Percentiles rank a stretch among this genome's conserved stretches.
These are phyloP conservation scores for Ambrosia trifida DNA, from an alignment of 129 eudicot genomes.

Conservation along the genomic window DNA sequence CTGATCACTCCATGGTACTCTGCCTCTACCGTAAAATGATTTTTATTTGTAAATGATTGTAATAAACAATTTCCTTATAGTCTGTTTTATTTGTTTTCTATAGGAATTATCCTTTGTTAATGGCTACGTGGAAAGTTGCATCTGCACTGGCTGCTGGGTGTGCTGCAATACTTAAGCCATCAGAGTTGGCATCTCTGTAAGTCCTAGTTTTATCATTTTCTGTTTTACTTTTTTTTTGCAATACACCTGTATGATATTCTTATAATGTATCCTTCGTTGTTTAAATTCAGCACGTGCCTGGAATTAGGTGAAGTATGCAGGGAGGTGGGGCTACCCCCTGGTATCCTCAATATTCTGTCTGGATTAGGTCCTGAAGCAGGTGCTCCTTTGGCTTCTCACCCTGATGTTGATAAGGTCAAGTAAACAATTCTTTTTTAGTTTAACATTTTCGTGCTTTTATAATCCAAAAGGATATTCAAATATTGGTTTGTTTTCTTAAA, in stretches of 20 bases:
- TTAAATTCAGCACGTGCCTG: slow-evolving; percentile 73
- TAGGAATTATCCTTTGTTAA: slow-evolving; percentile 95
- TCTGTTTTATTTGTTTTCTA: neutral
- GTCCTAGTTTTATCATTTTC: slow-evolving; percentile 22
- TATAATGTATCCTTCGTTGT: neutral
- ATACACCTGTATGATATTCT: neutral
- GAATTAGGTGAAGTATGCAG: slow-evolving; percentile 88
- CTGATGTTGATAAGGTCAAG: slow-evolving; percentile 87
- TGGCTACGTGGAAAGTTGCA: slow-evolving; percentile 99
- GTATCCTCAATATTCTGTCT: slow-evolving; percentile 79
- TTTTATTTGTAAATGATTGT: neutral
- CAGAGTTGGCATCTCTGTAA: slow-evolving; percentile 90
- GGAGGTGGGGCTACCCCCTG: slow-evolving; percentile 93
- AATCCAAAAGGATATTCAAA: neutral
- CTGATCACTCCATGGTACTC: slow-evolving; percentile 93
- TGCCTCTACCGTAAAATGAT: neutral
- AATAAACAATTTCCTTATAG: neutral
- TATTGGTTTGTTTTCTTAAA: slow-evolving; percentile 10
- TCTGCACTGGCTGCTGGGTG: slow-evolving; percentile 99
- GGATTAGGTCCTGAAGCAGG: slow-evolving; percentile 96
- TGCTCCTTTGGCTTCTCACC: slow-evolving; percentile 95
- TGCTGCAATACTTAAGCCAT: slow-evolving; percentile 95
- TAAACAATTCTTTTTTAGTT: slow-evolving; percentile 1
- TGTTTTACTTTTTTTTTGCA: neutral
- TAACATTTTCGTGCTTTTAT: neutral